Percentiles rank a stretch among this genome's conserved stretches.
Conservation (phyloP, 148 eudicot genomes). For the Oxyria digyna region DNA sequence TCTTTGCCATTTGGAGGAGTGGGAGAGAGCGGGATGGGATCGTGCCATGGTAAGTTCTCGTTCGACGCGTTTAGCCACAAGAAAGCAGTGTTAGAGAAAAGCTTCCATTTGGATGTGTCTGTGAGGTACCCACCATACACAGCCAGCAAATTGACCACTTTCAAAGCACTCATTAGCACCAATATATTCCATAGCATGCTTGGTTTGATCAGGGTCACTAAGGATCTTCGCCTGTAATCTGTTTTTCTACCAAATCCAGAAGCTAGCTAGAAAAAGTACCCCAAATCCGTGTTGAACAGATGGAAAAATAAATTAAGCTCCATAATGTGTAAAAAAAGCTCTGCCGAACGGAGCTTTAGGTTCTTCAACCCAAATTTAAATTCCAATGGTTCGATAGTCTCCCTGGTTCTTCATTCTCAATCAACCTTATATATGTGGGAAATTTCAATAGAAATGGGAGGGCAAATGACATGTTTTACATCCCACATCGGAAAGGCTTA, state of each 20-base stretch:
- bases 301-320: too few species aligned
- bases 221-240: constrained; percentile 1
- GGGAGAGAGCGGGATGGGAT: constrained; percentile 73
- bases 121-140: constrained; percentile 58
- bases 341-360: too few species aligned
- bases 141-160: constrained; percentile 22
- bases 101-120: constrained; percentile 37
- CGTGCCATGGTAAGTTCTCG: constrained; percentile 65
- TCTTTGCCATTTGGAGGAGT: constrained; percentile 73
- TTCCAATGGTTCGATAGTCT: too few species aligned
- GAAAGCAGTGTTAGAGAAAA: constrained; percentile 46
- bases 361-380: too few species aligned
- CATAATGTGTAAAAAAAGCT: too few species aligned
- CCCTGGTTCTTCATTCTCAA: too few species aligned
- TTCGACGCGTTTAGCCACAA: constrained; percentile 63
- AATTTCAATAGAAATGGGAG: too few species aligned
- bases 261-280: background rate
- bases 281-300: too few species aligned
- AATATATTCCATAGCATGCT: constrained; percentile 24
- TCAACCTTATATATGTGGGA: too few species aligned
- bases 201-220: constrained; percentile 1
- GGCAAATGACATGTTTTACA: background rate
- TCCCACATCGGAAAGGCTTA: background rate
- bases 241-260: background rate
- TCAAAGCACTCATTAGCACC: constrained; percentile 37